These are phyloP conservation scores for Penicillium angulare DNA, from an alignment of 495 filamentous ascomycete genomes.

Conservation along the genomic window DNA sequence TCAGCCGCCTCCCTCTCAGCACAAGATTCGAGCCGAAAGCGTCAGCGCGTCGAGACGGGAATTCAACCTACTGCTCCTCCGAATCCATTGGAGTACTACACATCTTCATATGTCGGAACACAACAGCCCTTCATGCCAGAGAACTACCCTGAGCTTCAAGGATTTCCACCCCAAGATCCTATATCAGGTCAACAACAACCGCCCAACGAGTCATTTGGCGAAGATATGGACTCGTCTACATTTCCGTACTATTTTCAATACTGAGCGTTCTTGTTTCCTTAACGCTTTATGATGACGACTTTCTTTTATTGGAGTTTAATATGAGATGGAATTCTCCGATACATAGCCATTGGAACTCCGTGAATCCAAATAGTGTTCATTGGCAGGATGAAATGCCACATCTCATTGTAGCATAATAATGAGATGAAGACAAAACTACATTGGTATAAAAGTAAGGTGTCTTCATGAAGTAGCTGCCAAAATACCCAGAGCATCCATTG, in stretches of 20 bases:
- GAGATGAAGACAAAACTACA: too few relatives aligned
- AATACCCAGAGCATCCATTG: too few relatives aligned
- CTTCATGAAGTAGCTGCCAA: too few relatives aligned
- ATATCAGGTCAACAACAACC: constrained; percentile 11
- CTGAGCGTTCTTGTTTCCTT: constrained; percentile 3
- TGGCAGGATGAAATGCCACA: too few relatives aligned
- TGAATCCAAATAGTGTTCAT: background rate
- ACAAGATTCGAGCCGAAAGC: constrained; percentile 22
- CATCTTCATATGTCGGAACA: background rate
- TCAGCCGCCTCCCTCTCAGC: constrained; percentile 5
- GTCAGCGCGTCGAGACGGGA: constrained; percentile 15
- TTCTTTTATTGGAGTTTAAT: constrained; percentile 5
- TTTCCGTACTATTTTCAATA: constrained; percentile 34
- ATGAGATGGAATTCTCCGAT: background rate
- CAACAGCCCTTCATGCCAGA: background rate
- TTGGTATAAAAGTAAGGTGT: too few relatives aligned
- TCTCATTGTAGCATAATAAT: too few relatives aligned
- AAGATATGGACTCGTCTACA: constrained; percentile 18
- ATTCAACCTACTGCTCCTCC: constrained; percentile 4
- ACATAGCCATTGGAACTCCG: background rate
- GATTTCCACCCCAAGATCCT: constrained; percentile 7
- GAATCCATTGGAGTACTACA: constrained; percentile 11
- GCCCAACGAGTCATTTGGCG: constrained; percentile 7
- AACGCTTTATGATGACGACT: constrained; percentile 15
- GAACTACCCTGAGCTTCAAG: constrained; percentile 17